Percentiles rank a stretch among this genome's conserved stretches.
These are phyloP conservation scores for Fraxinus sp. DNA, from an alignment of 305 asterid species.

Conservation along the genomic window DNA sequence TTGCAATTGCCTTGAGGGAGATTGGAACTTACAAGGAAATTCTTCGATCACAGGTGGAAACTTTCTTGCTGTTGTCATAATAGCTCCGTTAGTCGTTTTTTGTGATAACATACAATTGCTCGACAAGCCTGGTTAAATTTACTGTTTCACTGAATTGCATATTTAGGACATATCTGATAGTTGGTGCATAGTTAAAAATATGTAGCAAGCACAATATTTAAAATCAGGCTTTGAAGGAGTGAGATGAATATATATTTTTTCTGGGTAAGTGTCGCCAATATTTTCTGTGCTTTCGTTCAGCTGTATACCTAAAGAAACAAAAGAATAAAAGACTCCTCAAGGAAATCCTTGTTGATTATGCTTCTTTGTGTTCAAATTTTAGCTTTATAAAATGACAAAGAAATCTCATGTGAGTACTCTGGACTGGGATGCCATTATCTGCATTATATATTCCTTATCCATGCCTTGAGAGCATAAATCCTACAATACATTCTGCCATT, in stretches of 20 bases:
- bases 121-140: background rate
- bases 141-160: background rate
- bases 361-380: background rate
- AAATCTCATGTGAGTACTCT: background rate
- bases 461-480: background rate
- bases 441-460: background rate
- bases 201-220: background rate
- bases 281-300: background rate
- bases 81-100: slow-evolving; percentile 12
- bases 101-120: slow-evolving; percentile 7
- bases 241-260: background rate
- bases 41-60: slow-evolving; percentile 49
- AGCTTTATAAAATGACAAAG: background rate
- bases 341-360: background rate
- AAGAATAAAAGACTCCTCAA: background rate
- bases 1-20: slow-evolving; percentile 80
- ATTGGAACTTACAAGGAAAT: slow-evolving; percentile 82
- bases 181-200: background rate
- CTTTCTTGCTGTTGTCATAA: slow-evolving; percentile 12
- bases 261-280: background rate
- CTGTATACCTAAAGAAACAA: background rate
- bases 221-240: background rate
- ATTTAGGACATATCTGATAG: background rate
- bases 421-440: background rate
- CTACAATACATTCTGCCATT: background rate